phyloP scores from a whole-genome alignment of 208 protist genomes.

The Acanthamoeba rhysodes region DNA sequence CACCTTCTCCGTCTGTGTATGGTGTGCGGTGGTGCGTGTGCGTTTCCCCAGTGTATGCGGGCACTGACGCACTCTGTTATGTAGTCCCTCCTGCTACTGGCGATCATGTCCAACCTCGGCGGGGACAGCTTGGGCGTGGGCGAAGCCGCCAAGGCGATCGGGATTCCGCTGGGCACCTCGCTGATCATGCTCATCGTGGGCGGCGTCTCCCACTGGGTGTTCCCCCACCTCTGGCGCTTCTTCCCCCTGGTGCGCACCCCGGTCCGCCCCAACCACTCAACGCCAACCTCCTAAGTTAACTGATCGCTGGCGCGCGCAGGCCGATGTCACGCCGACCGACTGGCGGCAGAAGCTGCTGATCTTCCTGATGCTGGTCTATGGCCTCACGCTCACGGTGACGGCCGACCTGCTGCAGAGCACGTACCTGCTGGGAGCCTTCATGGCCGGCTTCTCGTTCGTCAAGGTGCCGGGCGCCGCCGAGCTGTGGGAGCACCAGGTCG shows the following conservation, averaged over 20 bases:
- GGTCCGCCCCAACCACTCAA: not conserved
- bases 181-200: not conserved
- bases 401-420: conserved; percentile 48
- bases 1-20: not conserved
- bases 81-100: not conserved
- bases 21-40: not conserved
- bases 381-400: conserved; percentile 5
- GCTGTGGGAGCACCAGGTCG: conserved; percentile 62
- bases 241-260: not conserved
- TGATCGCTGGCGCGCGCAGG: not conserved
- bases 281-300: not conserved
- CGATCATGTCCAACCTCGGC: conserved; percentile 36
- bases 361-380: conserved; percentile 57
- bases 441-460: conserved; percentile 69
- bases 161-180: conserved; percentile 14
- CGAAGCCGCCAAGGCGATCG: conserved; percentile 31
- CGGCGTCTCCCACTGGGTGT: conserved; percentile 8
- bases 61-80: not conserved
- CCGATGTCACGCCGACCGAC: not conserved
- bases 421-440: conserved; percentile 74
- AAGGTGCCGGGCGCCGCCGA: not conserved
- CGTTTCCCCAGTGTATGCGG: not conserved
- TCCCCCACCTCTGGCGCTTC: conserved; percentile 25
- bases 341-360: not conserved
- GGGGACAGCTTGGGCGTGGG: not conserved